Evolutionary conservation across 1,284 basidiomycete species (phyloP), one percentile per base, ranked within the genome.

Genomic region (Naganishia liquefaciens): DNA sequence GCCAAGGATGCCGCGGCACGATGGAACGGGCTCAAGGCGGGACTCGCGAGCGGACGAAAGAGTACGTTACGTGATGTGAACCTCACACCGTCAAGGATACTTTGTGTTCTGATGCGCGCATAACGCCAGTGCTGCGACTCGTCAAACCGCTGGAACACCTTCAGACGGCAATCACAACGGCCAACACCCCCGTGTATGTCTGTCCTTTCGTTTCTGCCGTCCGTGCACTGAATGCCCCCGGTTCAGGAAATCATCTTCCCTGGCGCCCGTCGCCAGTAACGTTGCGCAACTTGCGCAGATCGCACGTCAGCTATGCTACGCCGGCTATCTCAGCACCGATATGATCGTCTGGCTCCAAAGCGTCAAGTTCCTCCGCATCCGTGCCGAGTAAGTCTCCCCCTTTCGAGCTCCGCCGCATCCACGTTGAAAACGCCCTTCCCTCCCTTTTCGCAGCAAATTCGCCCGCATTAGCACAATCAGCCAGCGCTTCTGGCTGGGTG

Each of bases 121-220:
- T 23, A 39, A 30, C 33, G 33, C 51, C 73, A 96, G 93, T 97
- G 58, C 84, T 98, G 84, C 86, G 95, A 23, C 82, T 98, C 61
- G 92, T 93, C 73, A 96, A 97, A 80, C 93, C 93, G 33, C 73
- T 96, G 68, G 95, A 99, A 77, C 93, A 97, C 80, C 83, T 96
- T 21, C 96, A 99, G 79, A 87, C 92, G 3, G 93, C 92, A 25
- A 81, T 97, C 63, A 89, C 88, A 69, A 88, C 89, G n/a, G 81
- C 86, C 19, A 81, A 87, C 39, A 67, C 72, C 4, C 76, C 80
- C 17, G 68, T 80, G 75, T 79, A 65, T 63, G 78, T 72, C 25
- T 49, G 10, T 37, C 13, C 33, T 37, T 37, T 37, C 10, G 10
- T 13, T 37, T 37, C 2, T 37, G 9, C 9, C 33, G 13, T 37